Conservation (phyloP, 805 yeast species). For the Candida incommunis region DNA sequence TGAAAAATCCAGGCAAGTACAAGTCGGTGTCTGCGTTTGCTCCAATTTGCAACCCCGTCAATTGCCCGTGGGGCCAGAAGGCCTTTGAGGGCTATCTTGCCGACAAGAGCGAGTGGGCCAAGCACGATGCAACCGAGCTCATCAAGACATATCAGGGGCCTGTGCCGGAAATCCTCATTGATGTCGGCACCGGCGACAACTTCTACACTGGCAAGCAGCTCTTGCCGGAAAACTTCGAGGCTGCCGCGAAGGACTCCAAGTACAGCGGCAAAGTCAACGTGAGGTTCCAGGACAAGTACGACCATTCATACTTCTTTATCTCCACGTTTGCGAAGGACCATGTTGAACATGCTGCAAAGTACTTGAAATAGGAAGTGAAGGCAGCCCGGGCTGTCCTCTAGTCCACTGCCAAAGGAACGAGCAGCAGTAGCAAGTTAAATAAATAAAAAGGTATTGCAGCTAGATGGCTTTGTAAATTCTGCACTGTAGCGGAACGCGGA, state of each 20-base stretch:
- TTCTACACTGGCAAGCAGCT: conserved; percentile 53
- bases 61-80: conserved; percentile 79
- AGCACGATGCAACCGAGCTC: conserved; percentile 77
- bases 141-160: conserved; percentile 43
- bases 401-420: too few relatives aligned
- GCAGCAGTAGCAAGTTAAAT: too few relatives aligned
- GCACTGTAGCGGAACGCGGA: too few relatives aligned
- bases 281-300: conserved; percentile 64
- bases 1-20: conserved; percentile 59
- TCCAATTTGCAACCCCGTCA: conserved; percentile 71
- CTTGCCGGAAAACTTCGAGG: conserved; percentile 59
- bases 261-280: conserved; percentile 49
- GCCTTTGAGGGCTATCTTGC: conserved; percentile 73
- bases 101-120: conserved; percentile 38
- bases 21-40: conserved; percentile 80
- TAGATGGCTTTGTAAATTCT: too few relatives aligned
- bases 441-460: too few relatives aligned
- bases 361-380: conserved; percentile 21
- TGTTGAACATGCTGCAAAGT: conserved; percentile 74
- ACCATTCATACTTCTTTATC: conserved; percentile 82
- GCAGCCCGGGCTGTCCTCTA: too few relatives aligned
- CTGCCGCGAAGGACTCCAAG: conserved; percentile 39
- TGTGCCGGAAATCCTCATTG: conserved; percentile 54
- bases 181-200: conserved; percentile 69
- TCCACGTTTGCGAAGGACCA: conserved; percentile 70